phyloP scores from a whole-genome alignment of 2,329 filamentous ascomycete genomes.

The Coniochaeta sp. region DNA sequence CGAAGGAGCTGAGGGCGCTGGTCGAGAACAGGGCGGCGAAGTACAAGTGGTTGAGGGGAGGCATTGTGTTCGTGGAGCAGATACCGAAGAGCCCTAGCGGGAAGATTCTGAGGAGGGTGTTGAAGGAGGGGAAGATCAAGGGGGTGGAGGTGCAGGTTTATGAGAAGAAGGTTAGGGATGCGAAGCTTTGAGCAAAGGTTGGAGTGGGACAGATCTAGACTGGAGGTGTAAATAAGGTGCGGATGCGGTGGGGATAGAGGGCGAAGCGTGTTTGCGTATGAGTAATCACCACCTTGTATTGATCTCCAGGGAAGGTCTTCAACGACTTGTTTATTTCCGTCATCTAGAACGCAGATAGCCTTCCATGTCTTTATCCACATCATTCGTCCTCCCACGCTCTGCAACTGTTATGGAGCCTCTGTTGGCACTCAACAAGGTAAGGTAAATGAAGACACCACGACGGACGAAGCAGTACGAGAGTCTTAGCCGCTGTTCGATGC shows the following conservation, averaged over 20 bases:
- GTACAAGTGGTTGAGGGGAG: constrained; percentile 62
- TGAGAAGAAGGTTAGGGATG: constrained; percentile 48
- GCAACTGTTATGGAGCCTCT: too few species aligned
- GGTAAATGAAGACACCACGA: too few species aligned
- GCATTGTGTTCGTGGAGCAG: constrained; percentile 57
- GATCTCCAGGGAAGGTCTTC: too few species aligned
- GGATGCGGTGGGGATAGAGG: neutral
- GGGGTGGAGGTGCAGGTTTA: constrained; percentile 31
- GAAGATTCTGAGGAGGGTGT: constrained; percentile 34
- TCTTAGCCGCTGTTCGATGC: too few species aligned
- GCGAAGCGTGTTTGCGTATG: neutral
- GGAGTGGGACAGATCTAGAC: neutral
- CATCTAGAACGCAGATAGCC: too few species aligned
- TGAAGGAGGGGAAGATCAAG: constrained; percentile 26
- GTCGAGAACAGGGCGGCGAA: constrained; percentile 52
- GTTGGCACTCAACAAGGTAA: too few species aligned
- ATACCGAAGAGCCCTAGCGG: constrained; percentile 62
- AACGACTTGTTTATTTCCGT: too few species aligned
- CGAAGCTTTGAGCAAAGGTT: constrained; percentile 46
- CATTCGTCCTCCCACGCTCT: too few species aligned
- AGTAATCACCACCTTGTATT: too few species aligned
- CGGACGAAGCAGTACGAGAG: too few species aligned
- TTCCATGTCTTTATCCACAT: too few species aligned
- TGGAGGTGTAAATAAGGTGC: neutral
- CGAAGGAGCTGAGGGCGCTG: constrained; percentile 47